Base-by-base conservation (phyloP, 2,329 filamentous ascomycete species). In the Apiospora pterosperma region DNA sequence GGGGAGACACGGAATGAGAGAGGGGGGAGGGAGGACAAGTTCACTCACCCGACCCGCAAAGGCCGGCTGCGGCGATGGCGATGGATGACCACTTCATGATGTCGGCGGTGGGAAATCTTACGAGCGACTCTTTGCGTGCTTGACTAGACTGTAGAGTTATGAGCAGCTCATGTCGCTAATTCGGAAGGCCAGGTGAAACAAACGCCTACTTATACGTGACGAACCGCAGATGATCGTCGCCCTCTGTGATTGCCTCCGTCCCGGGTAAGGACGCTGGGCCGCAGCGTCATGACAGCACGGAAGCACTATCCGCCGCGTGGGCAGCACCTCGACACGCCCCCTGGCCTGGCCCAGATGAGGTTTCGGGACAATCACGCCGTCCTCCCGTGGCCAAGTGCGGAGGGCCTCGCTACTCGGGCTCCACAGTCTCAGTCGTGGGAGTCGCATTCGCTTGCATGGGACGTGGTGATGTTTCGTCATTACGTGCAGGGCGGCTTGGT, bases 21-120 rank as follows among this genome's bases (percentile, higher is more conserved):
- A 10, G 4, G 28, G 31, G 5, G 31, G 1, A 36, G 16, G 25
- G 5, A 2, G 21, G 6, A n/a, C 4, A 7, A n/a, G n/a, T 16
- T 8, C 8, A 67, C 75, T 72, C 66, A 77, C 77, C 73, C 38
- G 73, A 67, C 63, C 71, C 72, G 60, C 70, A 64, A 48, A 77
- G 69, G 71, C 72, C 72, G 36, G 72, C 65, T 62, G 71, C 21
- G 14, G 12, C 62, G 63, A 73, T 69, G 25, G 72, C 66, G 52
- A 71, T 61, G 52, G 69, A 66, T 36, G 69, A 66, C 67, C 74
- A 73, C 69, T 73, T 76, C 76, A 78, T 78, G 62, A 70, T 76
- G 39, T 28, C 16, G 48, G 31, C 36, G 34, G 41, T 10, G n/a
- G 14, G 7, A n/a, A 34, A n/a, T n/a, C n/a, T n/a, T n/a, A n/a